Conservation (phyloP, 495 filamentous ascomycete species). For the Aspergillus carlsbadensis region DNA sequence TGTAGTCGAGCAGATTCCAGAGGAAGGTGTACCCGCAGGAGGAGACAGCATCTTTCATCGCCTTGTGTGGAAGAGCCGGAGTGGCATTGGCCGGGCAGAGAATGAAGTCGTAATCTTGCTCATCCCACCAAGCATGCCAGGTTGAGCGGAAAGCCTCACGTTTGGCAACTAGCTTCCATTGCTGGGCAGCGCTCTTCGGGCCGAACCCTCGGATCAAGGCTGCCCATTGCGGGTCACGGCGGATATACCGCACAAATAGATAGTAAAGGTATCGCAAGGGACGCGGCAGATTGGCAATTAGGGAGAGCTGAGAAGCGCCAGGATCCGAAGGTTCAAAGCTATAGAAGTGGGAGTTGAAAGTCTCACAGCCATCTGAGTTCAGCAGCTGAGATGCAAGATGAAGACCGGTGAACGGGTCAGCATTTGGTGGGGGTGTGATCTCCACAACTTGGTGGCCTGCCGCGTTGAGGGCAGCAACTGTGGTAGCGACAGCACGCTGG, state of each 20-base stretch:
- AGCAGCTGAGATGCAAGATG: constrained; percentile 80
- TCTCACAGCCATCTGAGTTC: constrained; percentile 82
- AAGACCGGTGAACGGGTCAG: constrained; percentile 68
- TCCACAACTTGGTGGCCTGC: constrained; percentile 78
- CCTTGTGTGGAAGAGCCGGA: constrained; percentile 83
- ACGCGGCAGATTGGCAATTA: constrained; percentile 69
- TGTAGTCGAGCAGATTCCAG: constrained; percentile 93
- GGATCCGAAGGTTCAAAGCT: constrained; percentile 77
- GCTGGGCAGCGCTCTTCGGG: constrained; percentile 65
- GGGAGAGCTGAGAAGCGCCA: constrained; percentile 71
- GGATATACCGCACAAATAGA: constrained; percentile 81
- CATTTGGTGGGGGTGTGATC: constrained; percentile 60
- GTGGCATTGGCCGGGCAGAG: constrained; percentile 86
- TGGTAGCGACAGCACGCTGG: constrained; percentile 68
- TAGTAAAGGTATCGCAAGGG: constrained; percentile 85
- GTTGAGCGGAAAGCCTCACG: constrained; percentile 73
- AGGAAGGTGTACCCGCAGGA: constrained; percentile 95
- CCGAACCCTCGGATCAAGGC: constrained; percentile 70
- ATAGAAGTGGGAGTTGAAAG: constrained; percentile 74
- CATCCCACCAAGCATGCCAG: constrained; percentile 84
- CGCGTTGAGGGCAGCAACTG: constrained; percentile 62
- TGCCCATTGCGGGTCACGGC: constrained; percentile 73
- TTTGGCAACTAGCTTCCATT: constrained; percentile 76
- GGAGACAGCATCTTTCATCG: constrained; percentile 81
- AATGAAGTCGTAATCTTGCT: constrained; percentile 71